phyloP scores from a whole-genome alignment of 2,329 filamentous ascomycete genomes.

The Pleurostoma richardsiae region DNA sequence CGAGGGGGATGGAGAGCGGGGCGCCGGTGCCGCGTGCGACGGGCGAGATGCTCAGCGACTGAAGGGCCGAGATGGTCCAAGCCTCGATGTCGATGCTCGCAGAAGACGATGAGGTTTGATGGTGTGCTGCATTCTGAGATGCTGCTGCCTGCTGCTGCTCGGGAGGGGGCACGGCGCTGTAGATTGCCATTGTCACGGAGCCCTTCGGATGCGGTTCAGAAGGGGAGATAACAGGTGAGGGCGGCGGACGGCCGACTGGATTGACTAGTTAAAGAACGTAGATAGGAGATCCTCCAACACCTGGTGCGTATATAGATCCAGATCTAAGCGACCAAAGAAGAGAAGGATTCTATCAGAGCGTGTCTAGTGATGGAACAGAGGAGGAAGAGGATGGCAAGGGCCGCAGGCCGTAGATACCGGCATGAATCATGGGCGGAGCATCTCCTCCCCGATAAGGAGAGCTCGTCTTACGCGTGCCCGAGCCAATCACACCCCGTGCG shows the following conservation, averaged over 20 bases:
- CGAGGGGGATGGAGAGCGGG: constrained; percentile 70
- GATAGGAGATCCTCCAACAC: background rate
- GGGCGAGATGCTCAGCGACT: constrained; percentile 50
- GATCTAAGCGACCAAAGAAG: background rate
- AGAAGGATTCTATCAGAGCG: background rate
- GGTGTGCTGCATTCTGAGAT: constrained; percentile 11
- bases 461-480: background rate
- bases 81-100: constrained; percentile 56
- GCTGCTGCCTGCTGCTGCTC: constrained; percentile 6
- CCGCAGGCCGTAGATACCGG: background rate
- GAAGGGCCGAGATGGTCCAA: constrained; percentile 58
- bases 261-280: background rate
- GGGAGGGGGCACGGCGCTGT: constrained; percentile 25
- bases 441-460: background rate
- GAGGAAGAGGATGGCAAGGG: background rate
- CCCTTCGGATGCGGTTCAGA: background rate
- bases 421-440: too few species aligned
- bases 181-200: constrained; percentile 23
- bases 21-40: constrained; percentile 55
- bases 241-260: constrained; percentile 1
- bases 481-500: background rate
- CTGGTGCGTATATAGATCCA: background rate
- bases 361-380: background rate
- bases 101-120: constrained; percentile 19
- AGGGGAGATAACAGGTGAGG: background rate